phyloP scores from a whole-genome alignment of 441 rosid genomes.

The Aquilaria agallochum region DNA sequence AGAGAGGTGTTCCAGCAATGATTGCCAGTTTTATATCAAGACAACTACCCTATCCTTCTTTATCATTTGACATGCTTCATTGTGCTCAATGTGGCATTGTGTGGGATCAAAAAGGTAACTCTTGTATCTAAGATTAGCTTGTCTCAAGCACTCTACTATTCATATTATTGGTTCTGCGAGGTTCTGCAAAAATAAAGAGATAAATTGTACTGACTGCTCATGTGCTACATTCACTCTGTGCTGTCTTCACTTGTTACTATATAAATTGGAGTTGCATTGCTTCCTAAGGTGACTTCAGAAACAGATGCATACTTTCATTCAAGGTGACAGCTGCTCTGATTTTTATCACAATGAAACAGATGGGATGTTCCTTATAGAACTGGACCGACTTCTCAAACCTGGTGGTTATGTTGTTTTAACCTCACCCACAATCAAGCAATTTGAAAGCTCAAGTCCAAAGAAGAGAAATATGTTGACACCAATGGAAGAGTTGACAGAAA shows the following conservation, averaged over 20 bases:
- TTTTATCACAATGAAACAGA: constrained; percentile 34
- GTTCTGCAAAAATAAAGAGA: too few relatives aligned
- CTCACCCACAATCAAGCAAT: constrained; percentile 59
- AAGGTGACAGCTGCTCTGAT: too few relatives aligned
- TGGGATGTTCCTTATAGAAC: constrained; percentile 83
- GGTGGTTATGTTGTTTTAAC: constrained; percentile 96
- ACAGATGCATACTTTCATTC: too few relatives aligned
- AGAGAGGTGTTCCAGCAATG: constrained; percentile 98
- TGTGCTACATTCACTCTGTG: neutral
- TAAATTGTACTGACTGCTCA: too few relatives aligned
- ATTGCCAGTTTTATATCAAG: constrained; percentile 78
- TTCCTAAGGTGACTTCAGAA: constrained; percentile 16
- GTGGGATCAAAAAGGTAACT: constrained; percentile 88
- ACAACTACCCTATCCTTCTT: constrained; percentile 85
- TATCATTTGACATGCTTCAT: constrained; percentile 95
- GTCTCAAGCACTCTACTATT: neutral
- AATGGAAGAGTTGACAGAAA: constrained; percentile 59
- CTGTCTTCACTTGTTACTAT: neutral
- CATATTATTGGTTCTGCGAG: neutral
- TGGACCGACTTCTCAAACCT: constrained; percentile 87
- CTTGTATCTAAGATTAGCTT: constrained; percentile 4
- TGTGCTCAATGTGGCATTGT: constrained; percentile 89
- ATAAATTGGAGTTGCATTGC: neutral
- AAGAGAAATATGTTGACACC: constrained; percentile 46
- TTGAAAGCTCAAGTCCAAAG: constrained; percentile 46